Evolutionary conservation across 1,284 basidiomycete species (phyloP).

Genomic region (Schizopora paradoxa): DNA sequence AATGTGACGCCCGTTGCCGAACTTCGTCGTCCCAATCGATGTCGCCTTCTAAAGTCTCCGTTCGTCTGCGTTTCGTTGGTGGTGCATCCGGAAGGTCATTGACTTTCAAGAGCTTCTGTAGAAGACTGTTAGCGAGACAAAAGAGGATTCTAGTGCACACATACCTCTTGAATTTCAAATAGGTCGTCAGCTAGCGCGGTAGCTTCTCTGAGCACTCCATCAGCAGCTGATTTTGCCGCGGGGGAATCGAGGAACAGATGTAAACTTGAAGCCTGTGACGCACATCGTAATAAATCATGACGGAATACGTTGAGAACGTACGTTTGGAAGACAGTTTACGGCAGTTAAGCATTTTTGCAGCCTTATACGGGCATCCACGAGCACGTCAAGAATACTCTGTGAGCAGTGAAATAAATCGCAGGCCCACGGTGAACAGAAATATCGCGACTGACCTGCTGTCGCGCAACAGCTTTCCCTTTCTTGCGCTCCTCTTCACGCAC

Average conservation of each 20-base stretch:
- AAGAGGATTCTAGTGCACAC: conserved; percentile 10
- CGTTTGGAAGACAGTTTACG: conserved; percentile 53
- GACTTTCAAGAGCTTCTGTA: conserved; percentile 39
- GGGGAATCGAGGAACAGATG: conserved; percentile 20
- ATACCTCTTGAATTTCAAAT: conserved; percentile 61
- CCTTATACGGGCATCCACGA: conserved; percentile 84
- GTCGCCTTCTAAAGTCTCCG: conserved; percentile 28
- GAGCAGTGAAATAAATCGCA: conserved; percentile 2
- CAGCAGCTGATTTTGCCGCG: conserved; percentile 27
- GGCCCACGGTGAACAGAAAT: not conserved
- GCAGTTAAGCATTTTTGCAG: conserved; percentile 75
- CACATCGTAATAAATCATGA: conserved; percentile 21
- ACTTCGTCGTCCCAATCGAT: conserved; percentile 39
- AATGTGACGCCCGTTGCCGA: conserved; percentile 38
- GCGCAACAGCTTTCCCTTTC: conserved; percentile 78
- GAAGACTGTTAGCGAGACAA: conserved; percentile 10
- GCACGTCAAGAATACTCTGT: conserved; percentile 76
- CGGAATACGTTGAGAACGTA: conserved; percentile 24
- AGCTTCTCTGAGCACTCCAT: conserved; percentile 55
- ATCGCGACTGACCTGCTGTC: conserved; percentile 65
- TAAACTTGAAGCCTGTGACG: conserved; percentile 28
- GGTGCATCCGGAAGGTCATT: conserved; percentile 47
- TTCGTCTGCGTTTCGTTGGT: conserved; percentile 54
- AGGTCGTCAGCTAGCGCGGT: conserved; percentile 58
- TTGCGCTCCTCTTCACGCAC: conserved; percentile 59